Conservation (phyloP, 345 rosid species). For the Kernera saxatilis region DNA sequence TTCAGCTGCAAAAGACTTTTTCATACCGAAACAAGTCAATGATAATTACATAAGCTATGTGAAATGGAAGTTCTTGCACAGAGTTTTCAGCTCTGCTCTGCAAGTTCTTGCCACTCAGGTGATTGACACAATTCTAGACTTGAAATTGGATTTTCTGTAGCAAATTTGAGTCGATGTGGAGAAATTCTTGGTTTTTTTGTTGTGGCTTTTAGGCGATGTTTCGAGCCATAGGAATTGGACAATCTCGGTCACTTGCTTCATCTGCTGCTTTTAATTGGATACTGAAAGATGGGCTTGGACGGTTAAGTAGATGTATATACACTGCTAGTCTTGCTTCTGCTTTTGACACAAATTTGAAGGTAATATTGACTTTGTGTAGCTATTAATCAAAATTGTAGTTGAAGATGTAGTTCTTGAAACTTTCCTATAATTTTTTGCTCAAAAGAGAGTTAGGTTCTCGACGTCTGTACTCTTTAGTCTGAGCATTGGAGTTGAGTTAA, state of each 20-base stretch:
- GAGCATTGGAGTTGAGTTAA: conserved; percentile 88
- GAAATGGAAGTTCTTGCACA: conserved; percentile 86
- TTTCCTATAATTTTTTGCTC: neutral
- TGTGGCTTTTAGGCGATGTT: conserved; percentile 57
- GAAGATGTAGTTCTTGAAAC: neutral
- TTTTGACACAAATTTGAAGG: conserved; percentile 92
- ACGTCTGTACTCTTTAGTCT: conserved; percentile 79
- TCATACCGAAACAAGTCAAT: conserved; percentile 68
- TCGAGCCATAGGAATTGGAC: conserved; percentile 86
- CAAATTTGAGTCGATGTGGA: neutral
- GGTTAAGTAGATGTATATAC: conserved; percentile 82
- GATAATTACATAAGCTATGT: conserved; percentile 61
- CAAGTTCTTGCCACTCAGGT: conserved; percentile 99
- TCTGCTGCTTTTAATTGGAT: conserved; percentile 96
- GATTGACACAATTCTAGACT: neutral
- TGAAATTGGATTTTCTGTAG: neutral
- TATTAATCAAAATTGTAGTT: neutral
- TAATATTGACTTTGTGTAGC: conserved; percentile 2
- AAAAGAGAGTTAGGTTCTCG: conserved; percentile 79
- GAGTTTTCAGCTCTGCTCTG: conserved; percentile 85
- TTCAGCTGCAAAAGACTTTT: conserved; percentile 51
- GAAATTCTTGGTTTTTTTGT: neutral
- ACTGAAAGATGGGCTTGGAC: conserved; percentile 85
- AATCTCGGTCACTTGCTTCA: conserved; percentile 71
- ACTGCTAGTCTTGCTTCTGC: conserved; percentile 87